Evolutionary conservation across 2,329 filamentous ascomycete species (phyloP).

Genomic region (Nannizziopsis barbatae): DNA sequence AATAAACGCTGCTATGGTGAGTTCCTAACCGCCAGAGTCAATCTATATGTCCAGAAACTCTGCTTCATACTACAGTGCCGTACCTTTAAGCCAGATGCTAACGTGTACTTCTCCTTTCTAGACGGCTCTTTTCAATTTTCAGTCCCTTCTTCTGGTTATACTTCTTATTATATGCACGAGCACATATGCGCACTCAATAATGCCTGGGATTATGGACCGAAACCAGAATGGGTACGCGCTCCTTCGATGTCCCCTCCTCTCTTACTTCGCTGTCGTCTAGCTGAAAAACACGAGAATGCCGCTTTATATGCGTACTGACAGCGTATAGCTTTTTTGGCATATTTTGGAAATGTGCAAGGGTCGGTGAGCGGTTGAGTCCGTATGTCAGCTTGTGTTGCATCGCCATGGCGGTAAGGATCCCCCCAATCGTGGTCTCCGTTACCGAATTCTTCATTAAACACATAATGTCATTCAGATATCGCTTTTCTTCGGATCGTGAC

Average conservation of each 20-base stretch:
- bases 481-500: conserved; percentile 17
- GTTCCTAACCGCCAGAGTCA: no score
- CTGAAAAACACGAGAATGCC: not conserved
- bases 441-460: not conserved
- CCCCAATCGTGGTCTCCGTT: not conserved
- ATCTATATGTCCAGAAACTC: no score
- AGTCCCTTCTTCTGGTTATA: conserved; percentile 86
- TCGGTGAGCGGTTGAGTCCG: conserved; percentile 86
- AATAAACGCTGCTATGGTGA: no score
- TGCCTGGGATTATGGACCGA: conserved; percentile 79
- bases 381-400: conserved; percentile 93
- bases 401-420: conserved; percentile 66
- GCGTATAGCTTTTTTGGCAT: conserved; percentile 58
- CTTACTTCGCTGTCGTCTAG: not conserved
- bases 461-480: conserved; percentile 11
- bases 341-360: conserved; percentile 90
- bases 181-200: conserved; percentile 82
- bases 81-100: not conserved
- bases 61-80: no score
- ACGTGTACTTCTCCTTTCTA: conserved; percentile 29
- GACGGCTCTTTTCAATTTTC: conserved; percentile 98
- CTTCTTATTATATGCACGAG: conserved; percentile 93
- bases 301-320: conserved; percentile 8
- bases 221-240: conserved; percentile 72
- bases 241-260: not conserved